Conservation (phyloP, 140 eudicot genomes). For the Cichorium intybus region DNA sequence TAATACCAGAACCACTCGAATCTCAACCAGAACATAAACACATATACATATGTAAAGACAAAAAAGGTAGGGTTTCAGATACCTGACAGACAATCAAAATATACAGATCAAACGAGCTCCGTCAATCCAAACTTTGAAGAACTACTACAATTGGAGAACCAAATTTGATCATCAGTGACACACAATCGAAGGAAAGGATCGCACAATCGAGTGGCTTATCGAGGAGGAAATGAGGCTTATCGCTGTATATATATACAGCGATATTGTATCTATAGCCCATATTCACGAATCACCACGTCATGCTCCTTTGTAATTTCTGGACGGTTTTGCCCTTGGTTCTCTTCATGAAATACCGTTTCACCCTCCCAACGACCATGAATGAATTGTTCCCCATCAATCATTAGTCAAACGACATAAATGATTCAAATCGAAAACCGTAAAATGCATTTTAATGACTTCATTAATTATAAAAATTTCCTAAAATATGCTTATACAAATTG, state of each 20-base stretch:
- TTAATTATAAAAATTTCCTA: neutral
- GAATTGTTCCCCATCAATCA: neutral
- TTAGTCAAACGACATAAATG: conserved; percentile 25
- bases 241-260: conserved; percentile 21
- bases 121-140: conserved; percentile 18
- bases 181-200: conserved; percentile 12
- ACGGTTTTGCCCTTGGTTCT: conserved; percentile 20
- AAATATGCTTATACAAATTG: neutral
- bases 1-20: conserved; percentile 11
- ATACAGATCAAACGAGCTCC: neutral
- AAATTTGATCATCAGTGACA: conserved; percentile 7
- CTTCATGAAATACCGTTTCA: neutral
- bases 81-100: conserved; percentile 22
- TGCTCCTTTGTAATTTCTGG: neutral
- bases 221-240: conserved; percentile 23
- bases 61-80: conserved; percentile 30
- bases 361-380: conserved; percentile 6
- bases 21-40: conserved; percentile 17
- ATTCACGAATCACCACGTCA: conserved; percentile 23
- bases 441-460: neutral
- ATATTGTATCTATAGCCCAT: conserved; percentile 13
- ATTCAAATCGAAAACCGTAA: neutral
- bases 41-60: conserved; percentile 10
- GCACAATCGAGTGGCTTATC: conserved; percentile 3
- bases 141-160: neutral